Evolutionary conservation across 2,329 filamentous ascomycete genomes (phyloP).

Genomic region (Colletotrichum kahawae): DNA sequence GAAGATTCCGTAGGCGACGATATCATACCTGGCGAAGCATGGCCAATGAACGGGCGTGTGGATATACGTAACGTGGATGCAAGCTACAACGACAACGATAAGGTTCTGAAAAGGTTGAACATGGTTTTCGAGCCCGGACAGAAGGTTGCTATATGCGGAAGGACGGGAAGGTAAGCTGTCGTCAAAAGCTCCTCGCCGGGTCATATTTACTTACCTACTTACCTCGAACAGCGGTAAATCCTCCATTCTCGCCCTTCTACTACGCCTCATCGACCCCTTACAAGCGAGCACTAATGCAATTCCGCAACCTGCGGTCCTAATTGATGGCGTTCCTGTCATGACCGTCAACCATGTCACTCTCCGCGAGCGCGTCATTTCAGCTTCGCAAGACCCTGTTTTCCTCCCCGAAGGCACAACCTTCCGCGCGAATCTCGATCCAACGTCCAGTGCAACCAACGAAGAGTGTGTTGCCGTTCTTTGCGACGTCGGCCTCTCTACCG

Average conservation of each 20-base stretch:
- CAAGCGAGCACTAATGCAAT: background rate
- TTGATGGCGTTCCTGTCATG: constrained; percentile 45
- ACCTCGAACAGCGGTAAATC: constrained; percentile 44
- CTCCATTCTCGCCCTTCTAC: constrained; percentile 41
- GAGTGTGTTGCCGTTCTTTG: constrained; percentile 36
- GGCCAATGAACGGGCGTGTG: constrained; percentile 35
- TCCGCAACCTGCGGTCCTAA: constrained; percentile 31
- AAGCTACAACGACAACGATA: background rate
- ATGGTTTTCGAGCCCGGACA: constrained; percentile 32
- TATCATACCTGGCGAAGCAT: constrained; percentile 23
- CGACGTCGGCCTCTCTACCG: constrained; percentile 30
- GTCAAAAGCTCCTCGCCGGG: background rate
- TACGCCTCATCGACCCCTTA: constrained; percentile 46
- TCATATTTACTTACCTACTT: background rate
- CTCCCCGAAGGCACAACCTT: constrained; percentile 43
- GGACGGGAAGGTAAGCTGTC: constrained; percentile 30
- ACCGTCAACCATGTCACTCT: constrained; percentile 44
- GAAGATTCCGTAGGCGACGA: constrained; percentile 25
- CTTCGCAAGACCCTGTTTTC: constrained; percentile 61
- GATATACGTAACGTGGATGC: constrained; percentile 34
- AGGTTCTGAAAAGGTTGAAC: background rate
- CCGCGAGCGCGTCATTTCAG: constrained; percentile 51
- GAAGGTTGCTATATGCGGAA: constrained; percentile 41
- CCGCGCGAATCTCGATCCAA: constrained; percentile 48
- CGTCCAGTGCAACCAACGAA: constrained; percentile 30